Base-by-base conservation (phyloP, 257 asterid species). In the Primulina tabacum region DNA sequence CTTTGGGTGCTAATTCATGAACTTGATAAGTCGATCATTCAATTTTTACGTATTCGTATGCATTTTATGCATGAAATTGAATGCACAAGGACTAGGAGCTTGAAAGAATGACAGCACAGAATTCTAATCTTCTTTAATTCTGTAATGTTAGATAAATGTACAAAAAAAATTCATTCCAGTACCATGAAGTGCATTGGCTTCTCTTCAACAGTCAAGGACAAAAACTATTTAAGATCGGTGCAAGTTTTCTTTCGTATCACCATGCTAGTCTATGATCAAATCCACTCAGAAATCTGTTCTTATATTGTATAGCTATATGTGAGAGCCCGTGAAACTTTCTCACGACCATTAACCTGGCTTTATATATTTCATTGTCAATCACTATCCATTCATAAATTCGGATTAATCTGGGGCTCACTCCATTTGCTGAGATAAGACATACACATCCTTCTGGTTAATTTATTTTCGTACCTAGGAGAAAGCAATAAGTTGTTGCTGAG, bases 401-500 rank as follows among this genome's bases (percentile, higher is more conserved):
- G 43, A 24, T 69, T 61, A 69, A 37, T 56, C 14, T 24, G 65
- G 17, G 1, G 43, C 5, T 61, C 43, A 61, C 37, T 76, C 21
- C 60, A 50, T 50, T 52, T 71, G 17, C 58, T 56, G 34, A 34
- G 52, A 75, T 66, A 3, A 26, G 38, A 43, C 29, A 26, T 14
- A 35, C 28, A 60, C 56, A 18, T 38, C 56, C 26, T 40, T 60
- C 16, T 57, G 58, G n/a, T 43, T 12, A 43, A 43, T 11, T 43
- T 43, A 43, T 12, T 16, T 50, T 50, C 5, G 57, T 50, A 50
- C 20, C 21, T 14, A 52, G 61, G 10, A 12, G 38, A 40, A 63
- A 59, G 29, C 52, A 65, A 65, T 58, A 40, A 62, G 50, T 21
- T 70, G 65, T 64, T 75, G 56, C 33, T 75, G 38, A 40, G 34